Evolutionary conservation across 1,284 basidiomycete species (phyloP), one percentile per base, ranked within the genome.

Genomic region (Amylostereum areolatum): DNA sequence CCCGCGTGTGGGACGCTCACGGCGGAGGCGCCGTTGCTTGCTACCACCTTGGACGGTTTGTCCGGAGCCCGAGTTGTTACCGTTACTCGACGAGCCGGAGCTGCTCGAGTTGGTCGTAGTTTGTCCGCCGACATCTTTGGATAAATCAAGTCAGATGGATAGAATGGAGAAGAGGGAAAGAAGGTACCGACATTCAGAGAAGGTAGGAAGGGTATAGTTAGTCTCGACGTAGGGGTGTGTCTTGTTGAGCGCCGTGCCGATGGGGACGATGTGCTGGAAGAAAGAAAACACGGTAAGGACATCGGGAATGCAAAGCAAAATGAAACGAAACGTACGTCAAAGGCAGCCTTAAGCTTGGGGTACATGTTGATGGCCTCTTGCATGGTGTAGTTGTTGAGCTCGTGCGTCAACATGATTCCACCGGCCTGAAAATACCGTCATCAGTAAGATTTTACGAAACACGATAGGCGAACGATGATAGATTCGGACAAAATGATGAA

Each of bases 321-420:
- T 28, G 25, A 31, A 24, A 11, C 7, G 18, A 11, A 35, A 62
- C 56, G n/a, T 46, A 68, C 71, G 45, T 61, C 56, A 56, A 80
- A 81, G 0, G 66, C 66, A 2, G 60, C 46, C 54, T 69, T 70
- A 41, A 81, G 60, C 46, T 61, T 59, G 2, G 62, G 52, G 49
- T 74, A 71, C 55, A 62, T 72, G 46, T 72, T 70, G 28, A 73
- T 53, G 1, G 74, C 73, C 55, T 75, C 66, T 4, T 56, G 55
- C 75, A 78, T 77, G 4, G 77, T 78, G 54, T 66, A 75, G 51
- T 74, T 73, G 56, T 75, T 72, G 41, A 75, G 57, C 46, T 78
- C 75, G 45, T 77, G 75, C 5, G 70, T 69, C 43, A 79, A 59
- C 50, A 79, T 71, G 49, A 79, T 78, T 0, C 71, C 67, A 7